A percentile compares a stretch with the other conserved stretches of the same genome.
Conservation (phyloP, 2,329 filamentous ascomycete species). For the Trichoderma koningiopsis region DNA sequence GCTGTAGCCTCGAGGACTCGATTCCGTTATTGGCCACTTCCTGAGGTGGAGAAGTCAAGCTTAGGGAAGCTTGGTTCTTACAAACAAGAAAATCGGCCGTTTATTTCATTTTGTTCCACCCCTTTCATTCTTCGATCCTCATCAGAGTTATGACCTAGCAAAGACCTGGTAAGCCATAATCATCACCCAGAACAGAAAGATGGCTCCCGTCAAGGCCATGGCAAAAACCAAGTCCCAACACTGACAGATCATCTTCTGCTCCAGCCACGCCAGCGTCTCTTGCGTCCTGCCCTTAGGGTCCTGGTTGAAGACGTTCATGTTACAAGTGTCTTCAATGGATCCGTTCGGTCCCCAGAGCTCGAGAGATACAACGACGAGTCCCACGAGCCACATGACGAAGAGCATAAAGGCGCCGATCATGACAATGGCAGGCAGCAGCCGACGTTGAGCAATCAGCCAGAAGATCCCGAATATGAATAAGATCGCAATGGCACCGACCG, state of each 20-base stretch:
- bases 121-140: not conserved
- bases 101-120: not conserved
- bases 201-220: slow-evolving; percentile 59
- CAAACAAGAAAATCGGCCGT: not conserved
- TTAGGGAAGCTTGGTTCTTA: not conserved
- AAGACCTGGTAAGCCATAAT: slow-evolving; percentile 69
- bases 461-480: slow-evolving; percentile 68
- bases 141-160: slow-evolving; percentile 41
- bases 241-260: slow-evolving; percentile 66
- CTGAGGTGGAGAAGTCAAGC: not conserved
- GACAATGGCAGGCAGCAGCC: slow-evolving; percentile 62
- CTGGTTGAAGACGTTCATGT: slow-evolving; percentile 57
- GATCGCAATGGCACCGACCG: slow-evolving; percentile 60
- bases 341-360: slow-evolving; percentile 65
- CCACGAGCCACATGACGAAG: slow-evolving; percentile 69
- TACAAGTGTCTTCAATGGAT: slow-evolving; percentile 62
- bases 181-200: slow-evolving; percentile 70
- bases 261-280: slow-evolving; percentile 63
- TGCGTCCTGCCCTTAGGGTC: slow-evolving; percentile 54
- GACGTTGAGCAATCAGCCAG: slow-evolving; percentile 61
- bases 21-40: not conserved
- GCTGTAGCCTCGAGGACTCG: not conserved
- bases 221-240: slow-evolving; percentile 67
- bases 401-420: slow-evolving; percentile 67
- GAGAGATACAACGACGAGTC: slow-evolving; percentile 62